A percentile compares a stretch with the other conserved stretches of the same genome.
Conservation (phyloP, 2,329 filamentous ascomycete genomes). For the Microcera coccophila region DNA sequence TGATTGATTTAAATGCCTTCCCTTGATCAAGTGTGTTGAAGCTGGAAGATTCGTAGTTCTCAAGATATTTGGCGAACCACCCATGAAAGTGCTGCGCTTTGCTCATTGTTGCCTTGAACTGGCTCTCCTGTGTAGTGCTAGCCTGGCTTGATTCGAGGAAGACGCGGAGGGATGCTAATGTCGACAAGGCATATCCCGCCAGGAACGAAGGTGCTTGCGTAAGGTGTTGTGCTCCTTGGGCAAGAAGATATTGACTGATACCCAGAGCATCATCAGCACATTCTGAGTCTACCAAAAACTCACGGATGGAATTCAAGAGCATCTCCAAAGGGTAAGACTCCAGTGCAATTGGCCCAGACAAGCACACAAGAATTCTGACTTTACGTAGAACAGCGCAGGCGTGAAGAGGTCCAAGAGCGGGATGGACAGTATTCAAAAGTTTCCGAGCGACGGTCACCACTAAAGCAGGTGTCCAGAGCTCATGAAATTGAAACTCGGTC, state of each 20-base stretch:
- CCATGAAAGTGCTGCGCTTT: slow-evolving; percentile 71
- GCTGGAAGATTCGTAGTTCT: slow-evolving; percentile 53
- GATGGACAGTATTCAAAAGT: slow-evolving; percentile 75
- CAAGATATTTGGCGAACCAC: slow-evolving; percentile 73
- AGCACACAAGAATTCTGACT: slow-evolving; percentile 72
- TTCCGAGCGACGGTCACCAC: slow-evolving; percentile 71
- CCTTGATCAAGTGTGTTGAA: slow-evolving; percentile 49
- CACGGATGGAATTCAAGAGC: slow-evolving; percentile 74
- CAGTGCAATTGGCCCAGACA: slow-evolving; percentile 70
- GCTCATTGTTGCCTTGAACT: slow-evolving; percentile 71
- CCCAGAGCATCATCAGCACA: slow-evolving; percentile 90
- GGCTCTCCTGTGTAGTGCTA: slow-evolving; percentile 79
- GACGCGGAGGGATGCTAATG: slow-evolving; percentile 70
- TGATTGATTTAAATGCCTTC: slow-evolving; percentile 62
- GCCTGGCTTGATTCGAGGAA: slow-evolving; percentile 73
- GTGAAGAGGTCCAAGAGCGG: slow-evolving; percentile 80
- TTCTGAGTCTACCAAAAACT: slow-evolving; percentile 75
- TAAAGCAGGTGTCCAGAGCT: slow-evolving; percentile 73
- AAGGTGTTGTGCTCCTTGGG: slow-evolving; percentile 63
- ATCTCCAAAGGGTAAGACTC: slow-evolving; percentile 84
- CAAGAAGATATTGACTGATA: slow-evolving; percentile 77
- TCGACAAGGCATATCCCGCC: slow-evolving; percentile 74
- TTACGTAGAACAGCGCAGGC: slow-evolving; percentile 84
- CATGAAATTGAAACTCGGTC: slow-evolving; percentile 58
- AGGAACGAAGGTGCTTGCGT: slow-evolving; percentile 67